These are phyloP conservation scores for Boletus edulis DNA, from an alignment of 768 basidiomycete species.

Conservation along the genomic window DNA sequence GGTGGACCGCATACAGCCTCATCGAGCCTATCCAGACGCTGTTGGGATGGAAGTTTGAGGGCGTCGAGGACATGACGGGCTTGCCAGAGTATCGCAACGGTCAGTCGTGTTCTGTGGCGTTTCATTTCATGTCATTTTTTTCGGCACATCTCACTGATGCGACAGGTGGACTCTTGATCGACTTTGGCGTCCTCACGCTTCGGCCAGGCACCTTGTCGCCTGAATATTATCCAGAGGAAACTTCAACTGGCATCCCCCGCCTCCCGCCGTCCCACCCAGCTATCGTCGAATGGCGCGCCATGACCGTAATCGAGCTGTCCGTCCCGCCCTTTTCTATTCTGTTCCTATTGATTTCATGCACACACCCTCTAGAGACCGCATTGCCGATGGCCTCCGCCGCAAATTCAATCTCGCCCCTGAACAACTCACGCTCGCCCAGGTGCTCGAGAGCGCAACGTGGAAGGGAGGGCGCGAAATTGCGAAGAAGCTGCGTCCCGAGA, in stretches of 20 bases:
- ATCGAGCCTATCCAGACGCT: conserved; percentile 79
- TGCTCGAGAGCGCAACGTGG: conserved; percentile 95
- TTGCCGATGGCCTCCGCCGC: conserved; percentile 65
- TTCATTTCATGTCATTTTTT: neutral
- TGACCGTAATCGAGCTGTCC: conserved; percentile 92
- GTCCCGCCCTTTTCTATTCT: neutral
- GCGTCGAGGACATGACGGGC: conserved; percentile 84
- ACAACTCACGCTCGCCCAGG: conserved; percentile 64
- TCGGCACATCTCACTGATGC: neutral
- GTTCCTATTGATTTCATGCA: neutral
- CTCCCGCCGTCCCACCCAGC: conserved; percentile 80
- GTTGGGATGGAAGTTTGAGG: conserved; percentile 79
- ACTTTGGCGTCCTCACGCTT: conserved; percentile 75
- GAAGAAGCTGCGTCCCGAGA: conserved; percentile 64
- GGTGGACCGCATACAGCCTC: conserved; percentile 91
- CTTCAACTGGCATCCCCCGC: conserved; percentile 47
- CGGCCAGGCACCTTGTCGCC: conserved; percentile 52
- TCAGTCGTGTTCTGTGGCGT: neutral
- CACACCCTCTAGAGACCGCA: conserved; percentile 59
- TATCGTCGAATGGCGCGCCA: conserved; percentile 93
- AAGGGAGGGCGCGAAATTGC: conserved; percentile 95
- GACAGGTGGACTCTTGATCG: conserved; percentile 85
- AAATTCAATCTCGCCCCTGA: conserved; percentile 42
- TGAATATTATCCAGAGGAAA: conserved; percentile 36
- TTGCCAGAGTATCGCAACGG: conserved; percentile 96